Evolutionary conservation across 75 land plant species (phyloP).

Genomic region (Ceratopteris richardii): DNA sequence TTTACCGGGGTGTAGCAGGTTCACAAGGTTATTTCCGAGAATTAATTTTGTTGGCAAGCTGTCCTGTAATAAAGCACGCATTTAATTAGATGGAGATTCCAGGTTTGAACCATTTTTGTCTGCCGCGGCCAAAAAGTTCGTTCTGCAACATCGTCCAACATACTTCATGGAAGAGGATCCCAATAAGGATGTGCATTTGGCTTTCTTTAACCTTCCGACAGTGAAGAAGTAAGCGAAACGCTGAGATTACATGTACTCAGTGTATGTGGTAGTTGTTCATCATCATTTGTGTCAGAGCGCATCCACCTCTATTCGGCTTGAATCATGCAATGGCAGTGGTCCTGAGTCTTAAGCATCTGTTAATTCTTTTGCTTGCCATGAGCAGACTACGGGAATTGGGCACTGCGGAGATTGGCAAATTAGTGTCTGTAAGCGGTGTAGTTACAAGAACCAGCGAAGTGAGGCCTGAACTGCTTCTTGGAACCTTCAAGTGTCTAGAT

Average conservation of each 20-base stretch:
- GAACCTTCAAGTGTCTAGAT: conserved; percentile 89
- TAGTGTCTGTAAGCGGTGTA: conserved; percentile 87
- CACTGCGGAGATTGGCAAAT: conserved; percentile 74
- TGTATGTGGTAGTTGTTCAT: too few species aligned
- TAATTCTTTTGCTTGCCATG: neutral
- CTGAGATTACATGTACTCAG: too few species aligned
- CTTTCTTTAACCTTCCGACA: conserved; percentile 78
- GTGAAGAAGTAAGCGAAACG: conserved; percentile 64
- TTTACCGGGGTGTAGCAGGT: conserved; percentile 7
- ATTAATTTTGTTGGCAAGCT: too few species aligned
- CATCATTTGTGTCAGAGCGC: too few species aligned
- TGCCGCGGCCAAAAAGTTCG: conserved; percentile 75
- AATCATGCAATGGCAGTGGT: too few species aligned
- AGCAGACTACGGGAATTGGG: conserved; percentile 71
- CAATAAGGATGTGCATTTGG: conserved; percentile 69
- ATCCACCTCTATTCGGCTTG: too few species aligned
- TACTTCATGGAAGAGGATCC: conserved; percentile 36
- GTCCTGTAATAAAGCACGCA: too few species aligned
- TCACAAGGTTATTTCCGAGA: too few species aligned
- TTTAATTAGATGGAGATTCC: too few species aligned
- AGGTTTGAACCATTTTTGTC: conserved; percentile 83
- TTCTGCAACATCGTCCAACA: conserved; percentile 60
- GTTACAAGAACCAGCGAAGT: conserved; percentile 98
- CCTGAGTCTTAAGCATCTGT: neutral
- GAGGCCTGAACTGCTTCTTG: conserved; percentile 85